These are phyloP conservation scores for Podospora pseudoanserina DNA, from an alignment of 495 filamentous ascomycete species.

Conservation along the genomic window DNA sequence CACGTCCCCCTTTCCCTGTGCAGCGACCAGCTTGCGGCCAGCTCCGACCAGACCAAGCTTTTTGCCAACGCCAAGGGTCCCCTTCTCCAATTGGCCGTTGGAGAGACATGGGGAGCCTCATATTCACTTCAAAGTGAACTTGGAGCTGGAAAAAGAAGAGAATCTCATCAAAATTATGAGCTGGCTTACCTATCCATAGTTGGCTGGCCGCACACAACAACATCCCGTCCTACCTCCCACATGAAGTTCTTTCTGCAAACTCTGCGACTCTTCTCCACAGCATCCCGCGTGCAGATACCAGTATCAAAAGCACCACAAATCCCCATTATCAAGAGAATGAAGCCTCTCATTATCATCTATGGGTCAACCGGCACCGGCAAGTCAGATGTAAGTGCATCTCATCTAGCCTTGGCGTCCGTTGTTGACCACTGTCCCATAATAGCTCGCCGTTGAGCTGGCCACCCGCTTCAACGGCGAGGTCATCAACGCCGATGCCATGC, in stretches of 20 bases:
- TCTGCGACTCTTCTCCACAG: neutral
- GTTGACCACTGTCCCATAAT: slow-evolving; percentile 14
- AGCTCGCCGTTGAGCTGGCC: slow-evolving; percentile 93
- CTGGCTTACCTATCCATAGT: neutral
- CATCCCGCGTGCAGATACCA: neutral
- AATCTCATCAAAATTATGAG: neutral
- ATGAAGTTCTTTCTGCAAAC: neutral
- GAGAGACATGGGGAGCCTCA: neutral
- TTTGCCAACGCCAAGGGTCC: too few species aligned
- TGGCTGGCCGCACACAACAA: neutral
- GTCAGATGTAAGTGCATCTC: slow-evolving; percentile 67
- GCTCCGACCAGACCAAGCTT: neutral
- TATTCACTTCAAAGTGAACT: neutral
- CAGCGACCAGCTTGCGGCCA: neutral
- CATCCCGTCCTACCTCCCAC: too few species aligned
- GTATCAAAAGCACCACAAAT: slow-evolving; percentile 1
- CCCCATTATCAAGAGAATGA: slow-evolving; percentile 19
- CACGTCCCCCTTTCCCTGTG: neutral
- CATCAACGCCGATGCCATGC: slow-evolving; percentile 99
- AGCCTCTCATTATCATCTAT: slow-evolving; percentile 76
- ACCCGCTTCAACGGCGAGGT: slow-evolving; percentile 84
- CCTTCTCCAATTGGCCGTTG: neutral
- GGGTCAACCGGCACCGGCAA: slow-evolving; percentile 96
- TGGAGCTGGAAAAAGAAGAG: neutral
- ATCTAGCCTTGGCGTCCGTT: slow-evolving; percentile 9